These are phyloP conservation scores for Odonthalia washingtoniensis DNA, from an alignment of 31 red algal species.

Conservation along the genomic window DNA sequence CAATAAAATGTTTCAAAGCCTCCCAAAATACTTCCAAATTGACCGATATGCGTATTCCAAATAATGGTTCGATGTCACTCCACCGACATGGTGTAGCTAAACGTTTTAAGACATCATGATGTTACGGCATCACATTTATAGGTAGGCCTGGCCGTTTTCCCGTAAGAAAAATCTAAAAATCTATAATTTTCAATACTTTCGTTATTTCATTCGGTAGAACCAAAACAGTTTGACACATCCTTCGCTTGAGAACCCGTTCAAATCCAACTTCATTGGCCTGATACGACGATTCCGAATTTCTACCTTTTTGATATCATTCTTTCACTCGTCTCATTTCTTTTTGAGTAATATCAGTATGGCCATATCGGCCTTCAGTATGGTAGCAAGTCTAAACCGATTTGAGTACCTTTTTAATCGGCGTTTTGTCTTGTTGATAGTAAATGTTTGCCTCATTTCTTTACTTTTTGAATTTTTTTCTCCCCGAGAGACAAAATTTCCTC, in stretches of 20 bases:
- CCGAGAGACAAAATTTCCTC: no score
- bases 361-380: no score
- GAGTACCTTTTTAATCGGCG: no score
- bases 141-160: not conserved
- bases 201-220: no score
- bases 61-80: not conserved
- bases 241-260: not conserved
- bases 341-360: no score
- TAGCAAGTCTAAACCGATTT: no score
- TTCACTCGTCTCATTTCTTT: not conserved
- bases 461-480: no score
- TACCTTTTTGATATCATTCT: not conserved
- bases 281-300: not conserved
- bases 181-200: not conserved
- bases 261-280: not conserved
- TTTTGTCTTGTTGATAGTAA: no score
- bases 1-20: not conserved
- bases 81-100: not conserved
- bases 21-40: constrained; percentile 37
- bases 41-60: not conserved
- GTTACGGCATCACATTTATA: not conserved
- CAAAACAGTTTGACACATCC: not conserved
- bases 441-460: no score
- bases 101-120: not conserved
- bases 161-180: not conserved